Evolutionary conservation across 2,329 filamentous ascomycete species (phyloP).

Genomic region (Dactylonectria macrodidyma): DNA sequence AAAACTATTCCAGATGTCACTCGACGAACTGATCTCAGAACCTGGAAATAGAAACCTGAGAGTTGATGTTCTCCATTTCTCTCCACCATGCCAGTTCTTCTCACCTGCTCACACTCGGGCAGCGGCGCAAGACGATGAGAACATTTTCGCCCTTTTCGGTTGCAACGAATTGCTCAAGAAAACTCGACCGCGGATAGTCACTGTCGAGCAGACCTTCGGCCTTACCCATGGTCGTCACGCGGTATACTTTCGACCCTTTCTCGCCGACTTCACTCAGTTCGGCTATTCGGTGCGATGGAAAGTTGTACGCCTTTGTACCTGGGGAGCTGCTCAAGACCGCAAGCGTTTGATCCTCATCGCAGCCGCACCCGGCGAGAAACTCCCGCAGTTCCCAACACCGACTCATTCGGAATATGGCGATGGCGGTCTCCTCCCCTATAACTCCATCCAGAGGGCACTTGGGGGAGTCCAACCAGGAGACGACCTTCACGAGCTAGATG

Average conservation of each 20-base stretch:
- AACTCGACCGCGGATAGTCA: slow-evolving; percentile 77
- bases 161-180: slow-evolving; percentile 70
- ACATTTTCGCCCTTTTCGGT: slow-evolving; percentile 72
- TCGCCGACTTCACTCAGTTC: slow-evolving; percentile 74
- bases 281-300: slow-evolving; percentile 82
- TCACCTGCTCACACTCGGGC: slow-evolving; percentile 79
- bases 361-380: slow-evolving; percentile 76
- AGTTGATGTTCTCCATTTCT: slow-evolving; percentile 81
- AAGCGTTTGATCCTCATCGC: slow-evolving; percentile 71
- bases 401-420: slow-evolving; percentile 67
- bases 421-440: slow-evolving; percentile 56
- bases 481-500: slow-evolving; percentile 58
- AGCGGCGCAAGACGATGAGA: slow-evolving; percentile 79
- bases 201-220: slow-evolving; percentile 84
- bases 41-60: slow-evolving; percentile 51
- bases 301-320: slow-evolving; percentile 67
- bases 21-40: slow-evolving; percentile 64
- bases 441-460: slow-evolving; percentile 62
- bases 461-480: slow-evolving; percentile 50
- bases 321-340: slow-evolving; percentile 65
- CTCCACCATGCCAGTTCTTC: slow-evolving; percentile 84
- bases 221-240: slow-evolving; percentile 69
- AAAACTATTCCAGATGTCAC: slow-evolving; percentile 62
- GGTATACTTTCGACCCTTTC: slow-evolving; percentile 70
- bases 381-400: slow-evolving; percentile 75